Evolutionary conservation across 148 eudicot species (phyloP).

Genomic region (Silene latifolia): DNA sequence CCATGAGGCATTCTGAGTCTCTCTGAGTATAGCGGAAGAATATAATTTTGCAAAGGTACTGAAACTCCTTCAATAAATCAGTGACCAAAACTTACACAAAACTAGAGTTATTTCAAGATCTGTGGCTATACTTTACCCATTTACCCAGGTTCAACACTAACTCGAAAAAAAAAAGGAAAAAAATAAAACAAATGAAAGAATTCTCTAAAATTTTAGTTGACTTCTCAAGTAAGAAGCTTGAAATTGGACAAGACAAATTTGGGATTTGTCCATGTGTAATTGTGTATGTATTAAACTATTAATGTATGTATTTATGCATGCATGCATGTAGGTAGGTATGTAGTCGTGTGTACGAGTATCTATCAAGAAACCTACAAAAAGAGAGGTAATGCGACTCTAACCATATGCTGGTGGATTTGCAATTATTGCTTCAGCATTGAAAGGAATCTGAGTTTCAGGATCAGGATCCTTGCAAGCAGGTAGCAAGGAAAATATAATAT

Average conservation of each 20-base stretch:
- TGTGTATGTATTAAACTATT: too few species aligned
- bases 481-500: constrained; percentile 59
- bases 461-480: constrained; percentile 72
- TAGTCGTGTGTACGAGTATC: too few species aligned
- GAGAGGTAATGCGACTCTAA: constrained; percentile 28
- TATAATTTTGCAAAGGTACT: not conserved
- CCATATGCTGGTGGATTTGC: constrained; percentile 95
- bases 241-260: not conserved
- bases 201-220: not conserved
- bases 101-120: not conserved
- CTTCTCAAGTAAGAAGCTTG: not conserved
- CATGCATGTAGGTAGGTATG: not conserved
- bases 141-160: not conserved
- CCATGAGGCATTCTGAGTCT: not conserved
- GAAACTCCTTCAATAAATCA: not conserved
- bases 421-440: constrained; percentile 73
- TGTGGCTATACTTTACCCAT: too few species aligned
- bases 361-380: not conserved
- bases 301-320: not conserved
- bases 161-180: not conserved
- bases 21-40: not conserved
- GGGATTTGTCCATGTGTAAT: not conserved
- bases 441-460: constrained; percentile 46
- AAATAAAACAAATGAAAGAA: not conserved
- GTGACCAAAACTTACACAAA: not conserved